Evolutionary conservation across 768 basidiomycete genomes (phyloP).

Genomic region (Botryobasidium botryosum): DNA sequence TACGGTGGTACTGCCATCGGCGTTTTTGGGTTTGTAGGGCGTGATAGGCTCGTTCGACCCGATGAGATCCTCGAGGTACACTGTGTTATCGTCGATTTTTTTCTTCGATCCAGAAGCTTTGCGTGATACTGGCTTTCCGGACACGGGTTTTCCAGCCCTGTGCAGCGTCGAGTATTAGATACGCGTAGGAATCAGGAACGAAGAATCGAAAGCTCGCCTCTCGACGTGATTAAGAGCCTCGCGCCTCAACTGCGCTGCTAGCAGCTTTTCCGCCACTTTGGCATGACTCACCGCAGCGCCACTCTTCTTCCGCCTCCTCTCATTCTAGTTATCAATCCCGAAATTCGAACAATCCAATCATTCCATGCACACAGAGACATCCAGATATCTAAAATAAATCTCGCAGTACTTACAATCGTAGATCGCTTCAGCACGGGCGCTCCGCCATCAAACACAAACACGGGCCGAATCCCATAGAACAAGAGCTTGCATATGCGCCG

Average conservation of each 20-base stretch:
- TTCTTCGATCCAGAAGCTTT: no score
- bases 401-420: slow-evolving; percentile 53
- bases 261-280: slow-evolving; percentile 76
- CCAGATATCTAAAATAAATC: neutral
- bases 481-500: slow-evolving; percentile 85
- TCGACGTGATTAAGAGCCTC: slow-evolving; percentile 75
- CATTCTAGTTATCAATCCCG: slow-evolving; percentile 33
- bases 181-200: no score
- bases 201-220: no score
- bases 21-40: neutral
- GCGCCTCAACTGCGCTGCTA: slow-evolving; percentile 84
- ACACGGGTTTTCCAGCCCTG: no score
- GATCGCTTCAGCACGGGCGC: slow-evolving; percentile 78
- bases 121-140: no score
- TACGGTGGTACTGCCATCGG: neutral
- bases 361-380: no score
- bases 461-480: slow-evolving; percentile 95
- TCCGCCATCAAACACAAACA: slow-evolving; percentile 97
- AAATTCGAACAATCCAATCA: no score
- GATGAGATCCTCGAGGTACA: slow-evolving; percentile 78
- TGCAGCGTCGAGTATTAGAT: no score
- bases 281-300: slow-evolving; percentile 77
- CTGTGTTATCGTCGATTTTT: slow-evolving; percentile 53
- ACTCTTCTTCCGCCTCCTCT: slow-evolving; percentile 77
- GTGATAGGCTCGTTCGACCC: slow-evolving; percentile 35